Evolutionary conservation across 805 yeast species (phyloP).

Genomic region (Starmerella vaccinii): DNA sequence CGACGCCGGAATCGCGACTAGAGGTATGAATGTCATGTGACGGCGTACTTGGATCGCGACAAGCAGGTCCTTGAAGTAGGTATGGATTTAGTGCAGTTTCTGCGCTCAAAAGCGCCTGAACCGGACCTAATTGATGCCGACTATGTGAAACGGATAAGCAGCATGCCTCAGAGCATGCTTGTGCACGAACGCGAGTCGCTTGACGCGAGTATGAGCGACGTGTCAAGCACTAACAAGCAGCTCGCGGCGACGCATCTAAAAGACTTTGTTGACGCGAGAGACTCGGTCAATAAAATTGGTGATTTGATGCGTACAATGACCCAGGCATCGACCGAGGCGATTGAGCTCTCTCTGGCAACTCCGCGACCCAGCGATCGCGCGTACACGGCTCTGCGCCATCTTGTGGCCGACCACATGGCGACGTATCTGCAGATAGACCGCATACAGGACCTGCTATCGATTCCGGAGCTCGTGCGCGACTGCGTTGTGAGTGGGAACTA

Average conservation of each 20-base stretch:
- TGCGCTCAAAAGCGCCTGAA: background rate
- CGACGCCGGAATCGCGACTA: too few relatives aligned
- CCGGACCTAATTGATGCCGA: conserved; percentile 11
- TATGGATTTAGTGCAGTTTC: conserved; percentile 4
- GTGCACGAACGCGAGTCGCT: conserved; percentile 16
- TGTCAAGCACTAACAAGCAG: background rate
- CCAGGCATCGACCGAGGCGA: conserved; percentile 11
- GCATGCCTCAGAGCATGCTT: conserved; percentile 20
- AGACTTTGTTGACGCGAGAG: conserved; percentile 16
- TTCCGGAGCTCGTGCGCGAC: conserved; percentile 74
- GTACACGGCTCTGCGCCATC: conserved; percentile 14
- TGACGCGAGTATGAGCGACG: conserved; percentile 6
- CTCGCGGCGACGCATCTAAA: conserved; percentile 17
- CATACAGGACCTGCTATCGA: conserved; percentile 65
- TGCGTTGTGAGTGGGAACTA: conserved; percentile 81
- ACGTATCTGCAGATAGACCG: conserved; percentile 46
- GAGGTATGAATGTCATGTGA: background rate
- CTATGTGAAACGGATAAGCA: conserved; percentile 18
- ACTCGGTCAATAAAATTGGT: conserved; percentile 14
- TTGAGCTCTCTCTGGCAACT: conserved; percentile 19
- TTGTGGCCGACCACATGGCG: conserved; percentile 37
- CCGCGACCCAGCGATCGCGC: conserved; percentile 21
- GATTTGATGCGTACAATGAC: conserved; percentile 9
- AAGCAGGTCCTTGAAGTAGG: background rate
- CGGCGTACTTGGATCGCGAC: background rate